Evolutionary conservation across 441 rosid species (phyloP).

Genomic region (Gossypium trilobum): DNA sequence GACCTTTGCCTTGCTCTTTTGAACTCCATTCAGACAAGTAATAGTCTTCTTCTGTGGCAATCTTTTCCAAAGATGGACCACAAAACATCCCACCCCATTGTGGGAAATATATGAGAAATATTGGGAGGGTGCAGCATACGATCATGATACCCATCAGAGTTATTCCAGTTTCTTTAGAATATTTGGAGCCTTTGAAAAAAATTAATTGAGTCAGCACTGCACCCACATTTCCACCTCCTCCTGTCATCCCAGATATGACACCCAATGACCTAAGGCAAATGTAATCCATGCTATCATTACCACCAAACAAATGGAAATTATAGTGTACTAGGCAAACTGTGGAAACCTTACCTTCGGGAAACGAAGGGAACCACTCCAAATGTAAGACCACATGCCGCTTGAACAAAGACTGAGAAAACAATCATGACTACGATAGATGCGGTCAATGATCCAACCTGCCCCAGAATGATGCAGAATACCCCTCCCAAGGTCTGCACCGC

Average conservation of each 20-base stretch:
- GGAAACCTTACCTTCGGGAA: slow-evolving; percentile 43
- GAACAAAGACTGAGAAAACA: slow-evolving; percentile 49
- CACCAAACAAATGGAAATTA: not conserved
- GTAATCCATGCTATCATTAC: not conserved
- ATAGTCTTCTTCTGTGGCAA: slow-evolving; percentile 59
- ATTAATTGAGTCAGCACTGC: slow-evolving; percentile 72
- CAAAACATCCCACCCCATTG: slow-evolving; percentile 96
- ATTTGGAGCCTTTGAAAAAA: slow-evolving; percentile 72
- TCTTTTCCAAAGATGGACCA: slow-evolving; percentile 41
- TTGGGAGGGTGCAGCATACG: slow-evolving; percentile 55
- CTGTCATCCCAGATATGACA: slow-evolving; percentile 73
- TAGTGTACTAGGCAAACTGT: not conserved
- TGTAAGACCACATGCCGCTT: slow-evolving; percentile 68
- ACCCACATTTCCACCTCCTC: slow-evolving; percentile 81
- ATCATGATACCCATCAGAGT: slow-evolving; percentile 76
- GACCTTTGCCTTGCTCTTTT: slow-evolving; percentile 39
- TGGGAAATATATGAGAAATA: slow-evolving; percentile 52
- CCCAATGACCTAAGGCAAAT: slow-evolving; percentile 54
- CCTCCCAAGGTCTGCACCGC: slow-evolving; percentile 51
- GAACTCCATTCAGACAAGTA: slow-evolving; percentile 64
- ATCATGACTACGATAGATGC: slow-evolving; percentile 47
- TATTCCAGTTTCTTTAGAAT: slow-evolving; percentile 69
- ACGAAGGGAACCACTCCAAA: slow-evolving; percentile 71
- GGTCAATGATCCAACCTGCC: slow-evolving; percentile 29
- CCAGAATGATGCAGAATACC: slow-evolving; percentile 42